Base-by-base conservation (phyloP, 1,139 yeast species). In the Pneumocystis sp. region DNA sequence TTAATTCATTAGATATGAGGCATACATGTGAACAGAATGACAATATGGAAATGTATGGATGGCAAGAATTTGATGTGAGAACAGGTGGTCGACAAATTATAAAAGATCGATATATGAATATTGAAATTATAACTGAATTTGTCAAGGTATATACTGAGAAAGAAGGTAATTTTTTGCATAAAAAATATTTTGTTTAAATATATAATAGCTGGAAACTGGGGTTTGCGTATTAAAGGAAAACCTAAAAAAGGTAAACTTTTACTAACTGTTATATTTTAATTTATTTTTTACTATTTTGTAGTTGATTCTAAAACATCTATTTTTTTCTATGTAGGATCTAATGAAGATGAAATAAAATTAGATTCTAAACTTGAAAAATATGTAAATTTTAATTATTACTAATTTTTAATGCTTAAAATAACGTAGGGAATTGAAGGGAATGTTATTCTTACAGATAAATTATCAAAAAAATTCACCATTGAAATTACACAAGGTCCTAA, bases 31-130 rank as follows among this genome's bases (percentile, higher is more conserved):
- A 87, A 68, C 91, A 86, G 70, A 78, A 79, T 57, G 95, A 90
- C 71, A 81, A 84, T 62, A 80, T 90, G 79, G 80, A 79, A 59
- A 85, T 82, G 66, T 95, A 89, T 71, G 91, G 95, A 57, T 93
- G 97, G 97, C 80, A 84, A 29, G 78, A 80, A 62, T 93, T 86
- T 74, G 97, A 95, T 73, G 93, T 97, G 2, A 80, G 97, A 69
- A 68, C 76, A 35, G 99, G 98, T 44, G 98, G 99, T 0, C 79
- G 82, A 67, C 95, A 93, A 72, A 78, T 82, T 0, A 85, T 95
- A 59, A 78, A 80, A 61, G 98, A 93, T 74, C 74, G 77, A 34
- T 87, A 82, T 59, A 82, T 84, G 69, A 84, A 84, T 66, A 75
- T 90, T 2, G 81, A 82, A 67, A 73, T 95, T 61, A 81, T 82